Evolutionary conservation across 2,329 filamentous ascomycete species (phyloP).

Genomic region (Monilinia polystroma): DNA sequence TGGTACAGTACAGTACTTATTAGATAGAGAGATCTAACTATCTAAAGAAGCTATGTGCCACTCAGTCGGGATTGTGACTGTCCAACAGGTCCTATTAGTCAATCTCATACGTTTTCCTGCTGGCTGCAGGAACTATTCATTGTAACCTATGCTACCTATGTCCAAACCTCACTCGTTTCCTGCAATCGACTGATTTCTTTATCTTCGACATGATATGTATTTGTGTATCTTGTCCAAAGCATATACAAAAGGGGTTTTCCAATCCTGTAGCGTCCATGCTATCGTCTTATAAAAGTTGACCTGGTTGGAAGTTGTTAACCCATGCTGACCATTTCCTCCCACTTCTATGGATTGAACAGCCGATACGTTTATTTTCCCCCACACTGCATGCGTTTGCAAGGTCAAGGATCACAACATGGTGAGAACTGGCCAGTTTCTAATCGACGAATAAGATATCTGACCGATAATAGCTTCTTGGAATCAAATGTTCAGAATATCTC

Average conservation of each 20-base stretch:
- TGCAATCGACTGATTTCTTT: not conserved
- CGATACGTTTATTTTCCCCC: conserved; percentile 12
- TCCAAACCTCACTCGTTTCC: not conserved
- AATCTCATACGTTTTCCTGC: not conserved
- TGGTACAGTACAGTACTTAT: too few relatives aligned
- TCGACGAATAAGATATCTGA: conserved; percentile 1
- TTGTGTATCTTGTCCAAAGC: not conserved
- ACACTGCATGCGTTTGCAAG: conserved; percentile 6
- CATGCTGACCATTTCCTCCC: conserved; percentile 16
- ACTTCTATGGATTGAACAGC: conserved; percentile 6
- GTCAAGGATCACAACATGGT: not conserved
- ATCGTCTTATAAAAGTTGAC: not conserved
- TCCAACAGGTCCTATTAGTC: not conserved
- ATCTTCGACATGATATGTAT: not conserved
- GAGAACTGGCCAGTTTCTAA: conserved; percentile 11
- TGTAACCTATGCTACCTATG: not conserved
- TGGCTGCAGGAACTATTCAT: not conserved
- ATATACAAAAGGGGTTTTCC: not conserved
- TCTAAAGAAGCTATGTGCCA: too few relatives aligned
- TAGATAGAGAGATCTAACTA: too few relatives aligned
- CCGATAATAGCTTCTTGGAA: not conserved
- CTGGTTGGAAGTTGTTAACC: not conserved
- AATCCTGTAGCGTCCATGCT: too few relatives aligned
- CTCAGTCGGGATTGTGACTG: too few relatives aligned
- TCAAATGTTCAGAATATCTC: not conserved